Base-by-base conservation (phyloP, 805 yeast species). In the Ogataea saltuana region DNA sequence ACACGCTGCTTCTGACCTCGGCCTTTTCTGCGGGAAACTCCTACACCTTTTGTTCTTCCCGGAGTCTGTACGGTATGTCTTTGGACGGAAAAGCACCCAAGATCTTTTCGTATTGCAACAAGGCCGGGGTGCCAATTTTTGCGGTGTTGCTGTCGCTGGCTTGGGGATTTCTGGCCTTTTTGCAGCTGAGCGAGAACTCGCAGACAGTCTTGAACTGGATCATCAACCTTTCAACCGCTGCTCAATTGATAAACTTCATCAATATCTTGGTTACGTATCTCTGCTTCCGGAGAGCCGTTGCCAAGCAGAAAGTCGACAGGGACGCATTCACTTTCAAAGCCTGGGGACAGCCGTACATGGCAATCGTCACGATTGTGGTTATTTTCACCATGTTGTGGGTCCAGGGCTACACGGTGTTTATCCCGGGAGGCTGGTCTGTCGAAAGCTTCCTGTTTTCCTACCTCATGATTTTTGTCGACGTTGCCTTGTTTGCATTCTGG, bases 201-300 rank as follows among this genome's bases (percentile, higher is more conserved):
- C 76, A 79, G 12, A 72, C 74, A 2, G 93, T 85, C 3, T 71
- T 86, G 48, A 73, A 71, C 55, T 86, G 91, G 90, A 69, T 86
- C 39, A 76, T 84, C 45, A 83, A 83, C 54, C 65, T 86, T 45
- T 82, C 82, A 39, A 83, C 93, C 3, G 79, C 80, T 27, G 83
- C 85, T 23, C 88, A 82, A 58, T 71, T 81, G 59, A 74, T 75
- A 55, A 82, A 79, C 59, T 83, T 78, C 65, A 69, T 72, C 41
- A 68, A 73, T 45, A 78, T 85, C 57, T 68, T 80, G 53, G 60
- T 72, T 33, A 78, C 85, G 18, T 85, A 77, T 58, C 51, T 82
- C 31, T 74, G 80, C 45, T 86, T 85, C 67, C 75, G 78, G 59
- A 70, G 74, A 40, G 88, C 85, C 2, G 71, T 78, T 50, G 52